Conservation (phyloP, 1,139 yeast species). For the Taiozyma sp. region DNA sequence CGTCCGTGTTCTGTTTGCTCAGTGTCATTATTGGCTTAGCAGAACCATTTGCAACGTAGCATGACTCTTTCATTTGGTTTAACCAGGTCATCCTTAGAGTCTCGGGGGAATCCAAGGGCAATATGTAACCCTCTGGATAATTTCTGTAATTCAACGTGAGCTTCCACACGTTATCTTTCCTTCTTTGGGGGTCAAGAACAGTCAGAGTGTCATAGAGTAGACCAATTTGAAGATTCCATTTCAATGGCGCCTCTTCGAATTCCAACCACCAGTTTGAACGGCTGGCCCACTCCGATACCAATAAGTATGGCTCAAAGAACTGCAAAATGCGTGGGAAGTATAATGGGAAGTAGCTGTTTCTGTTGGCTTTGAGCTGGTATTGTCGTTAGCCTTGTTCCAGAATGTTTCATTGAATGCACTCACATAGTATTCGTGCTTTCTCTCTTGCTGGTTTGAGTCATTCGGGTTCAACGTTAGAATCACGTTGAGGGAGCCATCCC, state of each 20-base stretch:
- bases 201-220: constrained; percentile 52
- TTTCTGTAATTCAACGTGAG: constrained; percentile 38
- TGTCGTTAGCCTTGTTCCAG: background rate
- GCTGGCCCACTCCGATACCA: constrained; percentile 29
- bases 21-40: constrained; percentile 72
- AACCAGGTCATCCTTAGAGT: constrained; percentile 52
- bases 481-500: constrained; percentile 55
- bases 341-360: constrained; percentile 58
- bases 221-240: constrained; percentile 82
- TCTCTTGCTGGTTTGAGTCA: constrained; percentile 25
- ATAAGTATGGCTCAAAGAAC: constrained; percentile 39
- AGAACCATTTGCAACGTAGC: constrained; percentile 65
- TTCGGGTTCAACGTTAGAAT: constrained; percentile 28
- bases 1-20: constrained; percentile 52
- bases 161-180: constrained; percentile 39
- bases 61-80: constrained; percentile 76
- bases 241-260: constrained; percentile 53
- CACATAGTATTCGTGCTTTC: constrained; percentile 19
- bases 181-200: constrained; percentile 29
- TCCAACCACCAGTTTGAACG: constrained; percentile 60
- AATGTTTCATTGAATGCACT: constrained; percentile 1
- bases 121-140: constrained; percentile 48
- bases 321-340: constrained; percentile 36
- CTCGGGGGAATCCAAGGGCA: constrained; percentile 35
- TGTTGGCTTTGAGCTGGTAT: constrained; percentile 16